Evolutionary conservation across 148 eudicot species (phyloP).

Genomic region (Suaeda aralocaspica): DNA sequence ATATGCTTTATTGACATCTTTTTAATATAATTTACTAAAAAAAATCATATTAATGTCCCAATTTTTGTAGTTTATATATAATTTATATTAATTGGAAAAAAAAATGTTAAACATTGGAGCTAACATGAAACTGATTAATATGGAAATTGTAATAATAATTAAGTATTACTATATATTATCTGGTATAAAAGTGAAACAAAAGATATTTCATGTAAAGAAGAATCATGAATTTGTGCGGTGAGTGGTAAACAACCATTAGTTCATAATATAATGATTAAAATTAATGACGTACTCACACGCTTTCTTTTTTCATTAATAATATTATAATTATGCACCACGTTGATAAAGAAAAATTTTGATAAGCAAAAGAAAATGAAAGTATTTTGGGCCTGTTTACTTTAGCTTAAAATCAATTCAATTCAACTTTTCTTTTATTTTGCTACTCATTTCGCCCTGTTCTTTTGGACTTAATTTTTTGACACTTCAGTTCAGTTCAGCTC

Average conservation of each 20-base stretch:
- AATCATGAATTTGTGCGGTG: not conserved
- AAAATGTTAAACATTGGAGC: too few relatives aligned
- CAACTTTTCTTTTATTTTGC: too few relatives aligned
- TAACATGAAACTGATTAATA: too few relatives aligned
- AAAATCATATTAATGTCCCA: not conserved
- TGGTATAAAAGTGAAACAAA: not conserved
- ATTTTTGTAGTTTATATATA: not conserved
- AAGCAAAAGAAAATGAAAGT: not conserved
- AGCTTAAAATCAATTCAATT: too few relatives aligned
- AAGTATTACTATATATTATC: not conserved
- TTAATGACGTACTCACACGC: not conserved
- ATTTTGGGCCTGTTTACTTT: too few relatives aligned
- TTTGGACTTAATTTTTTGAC: too few relatives aligned
- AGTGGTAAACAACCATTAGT: conserved; percentile 16
- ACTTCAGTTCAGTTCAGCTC: too few relatives aligned
- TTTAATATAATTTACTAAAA: not conserved
- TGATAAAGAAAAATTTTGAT: not conserved
- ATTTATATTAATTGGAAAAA: too few relatives aligned
- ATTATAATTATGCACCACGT: not conserved
- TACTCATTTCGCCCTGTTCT: too few relatives aligned
- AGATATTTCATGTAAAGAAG: not conserved
- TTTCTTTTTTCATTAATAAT: not conserved
- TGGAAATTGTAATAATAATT: not conserved
- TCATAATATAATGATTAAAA: not conserved
- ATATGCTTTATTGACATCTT: not conserved